Evolutionary conservation across 805 yeast species (phyloP), one percentile per base, ranked within the genome.

Genomic region (Ogataea pilisensis): DNA sequence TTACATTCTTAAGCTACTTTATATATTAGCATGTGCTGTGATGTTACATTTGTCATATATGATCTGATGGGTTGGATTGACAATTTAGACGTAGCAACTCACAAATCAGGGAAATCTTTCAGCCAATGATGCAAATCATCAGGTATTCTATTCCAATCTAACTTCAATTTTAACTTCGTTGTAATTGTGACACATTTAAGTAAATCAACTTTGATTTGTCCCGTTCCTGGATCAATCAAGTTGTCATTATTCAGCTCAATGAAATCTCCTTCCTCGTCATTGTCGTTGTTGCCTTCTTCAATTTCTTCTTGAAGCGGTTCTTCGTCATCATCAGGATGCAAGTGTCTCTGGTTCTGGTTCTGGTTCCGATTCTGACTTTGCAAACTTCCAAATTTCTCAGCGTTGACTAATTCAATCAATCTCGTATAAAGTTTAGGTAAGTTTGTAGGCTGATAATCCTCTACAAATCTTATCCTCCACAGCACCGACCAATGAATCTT

Each of bases 401-500:
- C 16, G 13, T 6, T 27, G 6, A 27, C 14, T 13, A 42, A 25
- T 1, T 45, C 39, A 21, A 55, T 38, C 22, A 56, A 41, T 5
- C 47, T 34, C 30, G 46, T 55, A 48, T 66, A 69, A 8, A 48
- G 25, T 4, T 36, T 38, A 0, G 79, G 78, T 25, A 75, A 40
- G 46, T 75, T 72, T 1, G 35, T 38, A 0, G 82, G 82, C 1
- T 58, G 42, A 46, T 77, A 76, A 47, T 70, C 74, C 27, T 54
- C 41, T 38, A 73, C 65, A 45, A 61, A 68, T 43, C 69, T 75
- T 39, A 73, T 51, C 46, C 82, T 63, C 77, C 81, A 80, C 44
- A 65, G 67, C 1, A 80, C 70, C 34, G 85, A 78, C 86, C 87
- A 82, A 57, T 82, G 87, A 26, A 80, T 44, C 12, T 57, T n/a